These are phyloP conservation scores for Penicillium coprophilum DNA, from an alignment of 495 filamentous ascomycete species.

Conservation along the genomic window DNA sequence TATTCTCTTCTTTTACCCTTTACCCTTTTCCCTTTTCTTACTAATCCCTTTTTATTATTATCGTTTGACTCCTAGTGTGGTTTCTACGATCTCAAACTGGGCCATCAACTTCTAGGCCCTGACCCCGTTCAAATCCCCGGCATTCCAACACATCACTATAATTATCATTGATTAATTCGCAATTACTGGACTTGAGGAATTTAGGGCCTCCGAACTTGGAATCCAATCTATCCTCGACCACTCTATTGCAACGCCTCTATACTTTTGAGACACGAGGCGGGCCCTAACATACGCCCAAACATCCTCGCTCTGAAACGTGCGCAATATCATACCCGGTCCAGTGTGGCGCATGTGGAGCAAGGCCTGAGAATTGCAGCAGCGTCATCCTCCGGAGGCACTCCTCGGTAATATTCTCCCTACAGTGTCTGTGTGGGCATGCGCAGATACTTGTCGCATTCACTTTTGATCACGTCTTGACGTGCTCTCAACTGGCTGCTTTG, in stretches of 20 bases:
- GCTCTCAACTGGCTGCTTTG: constrained; percentile 3
- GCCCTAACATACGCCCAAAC: constrained; percentile 12
- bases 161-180: constrained; percentile 33
- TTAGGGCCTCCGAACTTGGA: constrained; percentile 4
- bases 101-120: constrained; percentile 23
- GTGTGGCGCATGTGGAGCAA: constrained; percentile 27
- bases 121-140: constrained; percentile 9
- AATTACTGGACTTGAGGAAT: constrained; percentile 11
- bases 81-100: constrained; percentile 19
- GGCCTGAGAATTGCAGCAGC: constrained; percentile 12
- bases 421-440: constrained; percentile 23
- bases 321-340: constrained; percentile 22
- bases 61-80: constrained; percentile 10
- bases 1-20: constrained; percentile 25
- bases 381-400: constrained; percentile 16
- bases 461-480: constrained; percentile 9
- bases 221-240: constrained; percentile 33
- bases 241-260: constrained; percentile 19
- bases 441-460: constrained; percentile 12
- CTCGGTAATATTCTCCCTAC: constrained; percentile 1
- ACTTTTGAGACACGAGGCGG: constrained; percentile 10
- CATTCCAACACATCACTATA: constrained; percentile 28
- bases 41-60: constrained; percentile 18
- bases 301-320: constrained; percentile 23
- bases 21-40: constrained; percentile 16